Conservation (phyloP, 495 filamentous ascomycete genomes). For the Penicillium manginii region DNA sequence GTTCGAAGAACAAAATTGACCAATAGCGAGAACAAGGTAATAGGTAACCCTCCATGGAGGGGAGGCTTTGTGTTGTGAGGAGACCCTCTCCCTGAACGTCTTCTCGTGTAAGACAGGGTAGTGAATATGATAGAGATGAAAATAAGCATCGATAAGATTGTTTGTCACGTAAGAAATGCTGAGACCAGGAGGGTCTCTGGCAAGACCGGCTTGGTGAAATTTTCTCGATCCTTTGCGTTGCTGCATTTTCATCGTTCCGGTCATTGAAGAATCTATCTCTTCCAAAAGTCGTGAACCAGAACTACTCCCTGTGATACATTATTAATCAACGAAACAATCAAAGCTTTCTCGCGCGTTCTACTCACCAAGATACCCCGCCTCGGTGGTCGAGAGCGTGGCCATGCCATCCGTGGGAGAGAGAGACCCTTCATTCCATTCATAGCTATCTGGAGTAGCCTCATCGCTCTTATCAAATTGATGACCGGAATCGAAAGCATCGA, state of each 20-base stretch:
- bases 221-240: constrained; percentile 1
- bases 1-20: constrained; percentile 20
- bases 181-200: constrained; percentile 11
- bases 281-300: constrained; percentile 22
- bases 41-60: constrained; percentile 26
- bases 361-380: constrained; percentile 30
- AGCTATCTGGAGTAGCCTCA: constrained; percentile 8
- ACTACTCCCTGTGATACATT: constrained; percentile 21
- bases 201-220: not conserved
- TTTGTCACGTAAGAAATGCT: not conserved
- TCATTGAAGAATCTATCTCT: constrained; percentile 9
- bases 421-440: constrained; percentile 28
- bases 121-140: constrained; percentile 22
- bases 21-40: constrained; percentile 30
- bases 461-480: not conserved
- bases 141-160: constrained; percentile 30
- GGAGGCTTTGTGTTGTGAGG: constrained; percentile 17
- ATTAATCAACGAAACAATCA: not conserved
- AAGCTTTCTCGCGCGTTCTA: not conserved
- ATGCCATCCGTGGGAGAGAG: constrained; percentile 27
- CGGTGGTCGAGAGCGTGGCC: constrained; percentile 23
- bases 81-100: constrained; percentile 23
- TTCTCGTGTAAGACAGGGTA: constrained; percentile 30
- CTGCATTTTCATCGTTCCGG: not conserved
- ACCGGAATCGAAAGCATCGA: not conserved